Evolutionary conservation across 345 rosid genomes (phyloP), one percentile per base, ranked within the genome.

Genomic region (Diplotaxis tenuifolia): DNA sequence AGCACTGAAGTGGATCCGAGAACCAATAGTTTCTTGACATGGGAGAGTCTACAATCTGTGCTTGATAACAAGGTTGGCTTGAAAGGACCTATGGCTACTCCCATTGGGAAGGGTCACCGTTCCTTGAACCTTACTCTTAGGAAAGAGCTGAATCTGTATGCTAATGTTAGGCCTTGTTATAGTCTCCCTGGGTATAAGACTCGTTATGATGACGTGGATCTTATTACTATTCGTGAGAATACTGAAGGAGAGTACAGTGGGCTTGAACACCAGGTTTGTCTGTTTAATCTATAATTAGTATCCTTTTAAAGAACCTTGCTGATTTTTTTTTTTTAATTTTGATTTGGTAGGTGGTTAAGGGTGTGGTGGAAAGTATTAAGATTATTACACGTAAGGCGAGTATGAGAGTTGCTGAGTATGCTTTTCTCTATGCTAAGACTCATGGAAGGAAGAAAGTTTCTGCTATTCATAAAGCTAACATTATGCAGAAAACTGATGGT

Each of bases 71-170:
- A 66, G 75, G 96, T 90, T 16, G 99, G 99, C 6, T 83, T 92
- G 79, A 95, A 95, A 87, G 99, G 99, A 42, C 98, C 98, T 23
- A 95, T 95, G 98, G 98, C 99, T 4, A 95, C 99, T 3, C 98
- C 99, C 15, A 89, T 95, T 71, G 99, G 99, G 20, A 95, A 92
- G 70, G 99, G 99, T 52, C 99, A 95, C 76, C 88, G 99, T 47
- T 95, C 99, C 34, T 77, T 95, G 86, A 95, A 92, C 50, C 92
- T 95, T 50, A 89, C 96, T 27, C 84, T 92, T 36, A 85, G 99
- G 87, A 90, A 95, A 79, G 99, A 95, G 67, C 90, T 95, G 65
- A 90, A 92, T 76, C 75, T 95, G 69, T 92, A 90, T 75, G 98
- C 99, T 55, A 92, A 95, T 72, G 98, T 95, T 52, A 82, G 99